phyloP scores from a whole-genome alignment of 176 grass and related monocot genomes.

The Oryza glumipatula region DNA sequence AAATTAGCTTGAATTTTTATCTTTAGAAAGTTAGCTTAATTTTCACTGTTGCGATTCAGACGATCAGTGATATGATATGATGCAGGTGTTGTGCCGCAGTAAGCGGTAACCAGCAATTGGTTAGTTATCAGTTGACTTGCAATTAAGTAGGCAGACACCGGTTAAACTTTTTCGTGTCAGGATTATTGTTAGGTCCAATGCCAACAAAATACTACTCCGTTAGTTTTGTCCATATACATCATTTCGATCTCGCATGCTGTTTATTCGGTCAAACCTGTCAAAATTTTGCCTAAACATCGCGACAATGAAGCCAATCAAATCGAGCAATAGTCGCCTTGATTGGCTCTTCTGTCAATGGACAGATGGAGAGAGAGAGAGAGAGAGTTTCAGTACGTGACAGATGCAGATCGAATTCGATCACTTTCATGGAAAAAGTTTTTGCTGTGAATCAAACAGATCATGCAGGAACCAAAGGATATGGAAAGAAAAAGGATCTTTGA shows the following conservation, averaged over 20 bases:
- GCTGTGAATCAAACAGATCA: neutral
- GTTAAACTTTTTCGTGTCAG: neutral
- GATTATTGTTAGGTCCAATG: neutral
- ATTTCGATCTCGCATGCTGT: neutral
- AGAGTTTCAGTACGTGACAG: neutral
- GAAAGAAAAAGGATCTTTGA: too few species aligned
- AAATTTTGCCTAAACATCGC: neutral
- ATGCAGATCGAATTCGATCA: slow-evolving; percentile 17
- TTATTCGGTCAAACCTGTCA: neutral
- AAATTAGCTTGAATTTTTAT: neutral
- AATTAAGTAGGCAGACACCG: neutral
- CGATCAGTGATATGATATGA: neutral
- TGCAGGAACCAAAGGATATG: too few species aligned
- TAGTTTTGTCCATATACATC: neutral
- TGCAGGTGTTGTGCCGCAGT: neutral
- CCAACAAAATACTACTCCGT: neutral
- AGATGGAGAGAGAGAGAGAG: neutral
- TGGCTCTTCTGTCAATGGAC: slow-evolving; percentile 16
- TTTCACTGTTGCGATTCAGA: neutral
- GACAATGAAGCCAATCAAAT: neutral
- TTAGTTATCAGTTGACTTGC: neutral
- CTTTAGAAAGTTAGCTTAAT: neutral
- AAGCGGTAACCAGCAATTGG: neutral
- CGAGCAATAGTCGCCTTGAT: slow-evolving; percentile 26
- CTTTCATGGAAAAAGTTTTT: slow-evolving; percentile 21